A percentile compares a stretch with the other conserved stretches of the same genome.
Evolutionary conservation across 2,329 filamentous ascomycete genomes (phyloP).

Genomic region (Epichloe coenophiala): DNA sequence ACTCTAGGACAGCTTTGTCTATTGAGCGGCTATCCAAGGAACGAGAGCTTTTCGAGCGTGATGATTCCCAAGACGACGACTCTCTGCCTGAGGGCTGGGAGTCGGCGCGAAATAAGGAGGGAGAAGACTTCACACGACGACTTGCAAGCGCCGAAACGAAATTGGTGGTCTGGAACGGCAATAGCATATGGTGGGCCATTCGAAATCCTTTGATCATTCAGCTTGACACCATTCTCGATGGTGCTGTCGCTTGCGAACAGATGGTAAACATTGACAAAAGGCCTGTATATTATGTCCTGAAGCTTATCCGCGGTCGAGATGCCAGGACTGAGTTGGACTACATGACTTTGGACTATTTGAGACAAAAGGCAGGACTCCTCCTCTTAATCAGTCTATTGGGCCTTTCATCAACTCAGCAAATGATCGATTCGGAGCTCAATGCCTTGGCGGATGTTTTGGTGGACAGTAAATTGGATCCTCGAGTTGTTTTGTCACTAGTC

Average conservation of each 20-base stretch:
- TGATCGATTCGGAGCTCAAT: constrained; percentile 53
- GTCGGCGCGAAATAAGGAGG: constrained; percentile 56
- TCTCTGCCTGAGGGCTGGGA: constrained; percentile 46
- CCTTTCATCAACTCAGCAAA: constrained; percentile 17
- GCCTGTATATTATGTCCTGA: constrained; percentile 50
- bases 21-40: constrained; percentile 56
- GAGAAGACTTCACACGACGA: constrained; percentile 64
- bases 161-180: constrained; percentile 66
- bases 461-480: constrained; percentile 74
- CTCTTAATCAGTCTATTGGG: constrained; percentile 41
- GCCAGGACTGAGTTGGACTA: constrained; percentile 82
- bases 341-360: constrained; percentile 75
- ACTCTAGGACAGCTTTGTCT: constrained; percentile 53
- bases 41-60: constrained; percentile 51
- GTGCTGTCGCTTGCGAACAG: constrained; percentile 12
- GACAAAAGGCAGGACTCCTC: constrained; percentile 76
- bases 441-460: constrained; percentile 68
- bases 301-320: constrained; percentile 64
- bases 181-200: constrained; percentile 72
- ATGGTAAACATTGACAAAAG: constrained; percentile 25
- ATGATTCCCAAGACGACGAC: constrained; percentile 41
- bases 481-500: constrained; percentile 68
- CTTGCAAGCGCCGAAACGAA: constrained; percentile 58
- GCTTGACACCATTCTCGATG: constrained; percentile 34
- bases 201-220: constrained; percentile 67